A percentile compares a stretch with the other conserved stretches of the same genome.
phyloP scores from a whole-genome alignment of 441 rosid genomes.

The Erysimum pusillum region DNA sequence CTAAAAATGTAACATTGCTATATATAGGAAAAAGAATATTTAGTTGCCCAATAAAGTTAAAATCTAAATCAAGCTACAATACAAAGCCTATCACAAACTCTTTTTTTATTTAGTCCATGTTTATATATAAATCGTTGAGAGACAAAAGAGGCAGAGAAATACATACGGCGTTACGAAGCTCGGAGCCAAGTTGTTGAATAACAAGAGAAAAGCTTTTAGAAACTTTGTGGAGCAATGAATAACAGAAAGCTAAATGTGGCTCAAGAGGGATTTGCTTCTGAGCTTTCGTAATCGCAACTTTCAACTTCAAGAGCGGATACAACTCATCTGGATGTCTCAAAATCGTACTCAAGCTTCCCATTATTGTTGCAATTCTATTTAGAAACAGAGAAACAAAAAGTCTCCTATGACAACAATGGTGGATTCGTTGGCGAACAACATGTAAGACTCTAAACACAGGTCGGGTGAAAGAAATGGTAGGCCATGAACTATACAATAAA shows the following conservation, averaged over 20 bases:
- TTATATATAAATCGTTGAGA: constrained; percentile 30
- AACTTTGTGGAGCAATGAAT: constrained; percentile 83
- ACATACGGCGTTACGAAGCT: constrained; percentile 85
- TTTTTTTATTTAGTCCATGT: neutral
- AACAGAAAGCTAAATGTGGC: constrained; percentile 92
- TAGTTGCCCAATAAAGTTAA: neutral
- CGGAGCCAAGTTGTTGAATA: constrained; percentile 79
- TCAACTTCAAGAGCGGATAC: constrained; percentile 83
- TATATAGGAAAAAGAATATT: neutral
- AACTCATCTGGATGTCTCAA: constrained; percentile 80
- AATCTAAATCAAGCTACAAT: neutral
- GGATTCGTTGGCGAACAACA: constrained; percentile 12
- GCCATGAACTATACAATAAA: neutral
- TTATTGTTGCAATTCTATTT: neutral
- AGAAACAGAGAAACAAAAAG: neutral
- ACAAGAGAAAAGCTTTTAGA: constrained; percentile 87
- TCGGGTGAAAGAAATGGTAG: neutral
- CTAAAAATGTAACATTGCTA: neutral
- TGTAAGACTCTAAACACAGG: neutral
- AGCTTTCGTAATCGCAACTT: constrained; percentile 68
- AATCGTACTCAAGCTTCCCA: constrained; percentile 73
- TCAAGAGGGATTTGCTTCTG: constrained; percentile 88
- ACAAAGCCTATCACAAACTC: neutral
- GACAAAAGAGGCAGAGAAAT: constrained; percentile 31
- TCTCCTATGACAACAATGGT: constrained; percentile 18